These are phyloP conservation scores for Aureobasidium sp. DNA, from an alignment of 2,329 filamentous ascomycete species.

Conservation along the genomic window DNA sequence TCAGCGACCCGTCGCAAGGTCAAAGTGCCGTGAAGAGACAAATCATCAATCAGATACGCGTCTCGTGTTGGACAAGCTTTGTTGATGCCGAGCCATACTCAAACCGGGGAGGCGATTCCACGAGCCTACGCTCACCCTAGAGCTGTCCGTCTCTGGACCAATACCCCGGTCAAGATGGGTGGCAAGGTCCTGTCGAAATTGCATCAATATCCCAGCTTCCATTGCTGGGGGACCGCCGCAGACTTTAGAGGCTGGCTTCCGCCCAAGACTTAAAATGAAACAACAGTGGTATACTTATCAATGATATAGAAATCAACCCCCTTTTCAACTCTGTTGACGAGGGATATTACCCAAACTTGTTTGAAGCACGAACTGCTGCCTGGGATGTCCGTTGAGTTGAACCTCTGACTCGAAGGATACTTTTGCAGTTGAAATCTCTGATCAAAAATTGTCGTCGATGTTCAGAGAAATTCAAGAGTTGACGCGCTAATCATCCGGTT, in stretches of 20 bases:
- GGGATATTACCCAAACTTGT: not conserved
- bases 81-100: not conserved
- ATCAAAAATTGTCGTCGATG: not conserved
- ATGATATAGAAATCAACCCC: not conserved
- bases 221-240: not conserved
- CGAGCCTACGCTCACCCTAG: not conserved
- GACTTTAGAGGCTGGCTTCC: slow-evolving; percentile 1
- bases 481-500: slow-evolving; percentile 13
- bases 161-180: not conserved
- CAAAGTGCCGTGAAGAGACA: not conserved
- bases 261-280: slow-evolving; percentile 11
- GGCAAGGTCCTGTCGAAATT: slow-evolving; percentile 7
- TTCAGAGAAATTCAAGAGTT: not conserved
- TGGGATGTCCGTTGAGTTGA: not conserved
- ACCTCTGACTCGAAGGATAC: not conserved
- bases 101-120: not conserved
- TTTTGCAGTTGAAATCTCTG: slow-evolving; percentile 1
- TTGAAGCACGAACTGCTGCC: not conserved
- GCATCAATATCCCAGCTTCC: not conserved
- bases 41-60: not conserved
- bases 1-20: not conserved
- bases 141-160: not conserved
- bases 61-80: slow-evolving; percentile 1
- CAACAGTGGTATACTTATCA: slow-evolving; percentile 4
- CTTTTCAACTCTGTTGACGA: not conserved